phyloP scores from a whole-genome alignment of 2,329 filamentous ascomycete genomes.

The Alternaria ventricosa region DNA sequence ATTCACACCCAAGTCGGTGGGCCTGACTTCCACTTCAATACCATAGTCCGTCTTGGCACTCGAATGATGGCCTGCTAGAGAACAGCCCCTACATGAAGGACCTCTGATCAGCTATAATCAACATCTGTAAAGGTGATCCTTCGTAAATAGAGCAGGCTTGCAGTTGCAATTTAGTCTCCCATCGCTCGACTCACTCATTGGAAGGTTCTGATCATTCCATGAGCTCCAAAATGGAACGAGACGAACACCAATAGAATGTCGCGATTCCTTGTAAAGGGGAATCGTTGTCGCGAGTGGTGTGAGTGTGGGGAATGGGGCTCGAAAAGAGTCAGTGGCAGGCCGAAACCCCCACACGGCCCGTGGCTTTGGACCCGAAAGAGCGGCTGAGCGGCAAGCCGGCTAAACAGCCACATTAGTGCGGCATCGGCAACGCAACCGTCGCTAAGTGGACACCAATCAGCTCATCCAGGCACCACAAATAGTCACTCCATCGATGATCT shows the following conservation, averaged over 20 bases:
- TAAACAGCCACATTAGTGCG: neutral
- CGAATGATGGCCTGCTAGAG: neutral
- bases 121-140: neutral
- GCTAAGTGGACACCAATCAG: neutral
- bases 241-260: neutral
- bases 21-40: neutral
- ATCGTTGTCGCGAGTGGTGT: neutral
- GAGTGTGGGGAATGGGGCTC: neutral
- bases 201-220: neutral
- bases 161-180: neutral
- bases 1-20: neutral
- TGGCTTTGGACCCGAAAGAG: neutral
- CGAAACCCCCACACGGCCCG: neutral
- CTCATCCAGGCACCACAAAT: neutral
- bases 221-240: neutral
- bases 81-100: neutral
- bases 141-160: neutral
- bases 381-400: neutral
- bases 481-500: neutral
- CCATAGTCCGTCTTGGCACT: neutral
- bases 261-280: neutral
- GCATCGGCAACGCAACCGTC: neutral
- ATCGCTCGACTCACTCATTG: neutral
- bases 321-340: neutral
- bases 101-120: neutral